Evolutionary conservation across 257 asterid species (phyloP).

Genomic region (Prunella vulgaris): DNA sequence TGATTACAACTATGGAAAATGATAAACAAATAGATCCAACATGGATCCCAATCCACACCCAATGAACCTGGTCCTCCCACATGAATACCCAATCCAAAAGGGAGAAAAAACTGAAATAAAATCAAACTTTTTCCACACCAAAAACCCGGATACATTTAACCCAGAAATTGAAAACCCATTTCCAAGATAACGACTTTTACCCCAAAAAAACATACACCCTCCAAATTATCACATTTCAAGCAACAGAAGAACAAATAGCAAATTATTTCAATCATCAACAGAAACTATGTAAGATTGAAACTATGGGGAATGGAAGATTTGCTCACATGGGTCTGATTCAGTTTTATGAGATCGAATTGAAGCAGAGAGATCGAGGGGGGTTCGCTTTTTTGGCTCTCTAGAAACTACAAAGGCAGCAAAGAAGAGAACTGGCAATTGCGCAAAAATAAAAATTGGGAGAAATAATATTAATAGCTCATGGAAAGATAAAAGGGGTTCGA

Average conservation of each 20-base stretch:
- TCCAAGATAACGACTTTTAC: constrained; percentile 40
- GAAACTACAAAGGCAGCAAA: constrained; percentile 34
- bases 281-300: constrained; percentile 14
- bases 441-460: constrained; percentile 24
- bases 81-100: constrained; percentile 27
- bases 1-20: constrained; percentile 18
- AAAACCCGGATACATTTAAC: constrained; percentile 19
- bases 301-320: constrained; percentile 14
- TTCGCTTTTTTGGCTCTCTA: constrained; percentile 26
- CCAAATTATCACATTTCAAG: constrained; percentile 24
- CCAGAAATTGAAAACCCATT: constrained; percentile 34
- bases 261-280: background rate
- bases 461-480: constrained; percentile 28
- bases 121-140: constrained; percentile 23
- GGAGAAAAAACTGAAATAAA: background rate
- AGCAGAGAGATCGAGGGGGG: constrained; percentile 35
- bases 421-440: constrained; percentile 35
- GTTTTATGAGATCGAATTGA: constrained; percentile 30
- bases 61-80: constrained; percentile 67
- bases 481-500: constrained; percentile 30
- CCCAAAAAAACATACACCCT: background rate
- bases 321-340: constrained; percentile 60
- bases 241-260: constrained; percentile 1
- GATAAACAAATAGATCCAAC: constrained; percentile 58
- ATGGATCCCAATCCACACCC: constrained; percentile 86